A percentile compares a stretch with the other conserved stretches of the same genome.
These are phyloP conservation scores for Proliferodiscus dingleyae DNA, from an alignment of 2,329 filamentous ascomycete genomes.

Conservation along the genomic window DNA sequence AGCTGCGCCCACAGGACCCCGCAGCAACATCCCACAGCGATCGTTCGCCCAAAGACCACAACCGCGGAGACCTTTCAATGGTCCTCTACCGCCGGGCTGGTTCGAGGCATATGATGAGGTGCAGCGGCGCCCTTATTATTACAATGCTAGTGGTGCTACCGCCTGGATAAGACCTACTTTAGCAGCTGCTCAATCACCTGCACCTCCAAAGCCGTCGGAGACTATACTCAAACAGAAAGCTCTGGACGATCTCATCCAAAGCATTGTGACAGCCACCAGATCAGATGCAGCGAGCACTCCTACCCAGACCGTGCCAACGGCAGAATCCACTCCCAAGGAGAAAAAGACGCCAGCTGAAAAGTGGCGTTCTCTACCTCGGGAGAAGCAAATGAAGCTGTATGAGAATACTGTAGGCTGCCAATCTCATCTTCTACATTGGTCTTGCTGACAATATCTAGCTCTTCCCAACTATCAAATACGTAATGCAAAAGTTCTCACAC, in stretches of 20 bases:
- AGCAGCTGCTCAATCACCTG: constrained; percentile 55
- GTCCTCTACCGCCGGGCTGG: constrained; percentile 69
- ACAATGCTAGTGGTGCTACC: constrained; percentile 69
- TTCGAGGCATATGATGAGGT: constrained; percentile 66
- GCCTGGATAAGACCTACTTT: constrained; percentile 77
- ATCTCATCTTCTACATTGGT: not conserved
- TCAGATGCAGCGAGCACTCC: constrained; percentile 37
- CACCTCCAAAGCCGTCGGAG: constrained; percentile 48
- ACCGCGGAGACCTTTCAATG: constrained; percentile 50
- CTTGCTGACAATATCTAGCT: constrained; percentile 48
- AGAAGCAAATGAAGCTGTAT: constrained; percentile 94
- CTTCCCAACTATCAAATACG: constrained; percentile 77
- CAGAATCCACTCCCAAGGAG: constrained; percentile 46
- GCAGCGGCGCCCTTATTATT: constrained; percentile 79
- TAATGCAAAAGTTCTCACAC: constrained; percentile 81
- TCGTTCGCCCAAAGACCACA: constrained; percentile 48
- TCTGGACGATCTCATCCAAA: constrained; percentile 80
- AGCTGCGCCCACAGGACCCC: constrained; percentile 45
- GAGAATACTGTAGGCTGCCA: constrained; percentile 73
- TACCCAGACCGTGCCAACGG: constrained; percentile 57
- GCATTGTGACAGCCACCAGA: constrained; percentile 64
- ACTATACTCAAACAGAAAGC: constrained; percentile 55
- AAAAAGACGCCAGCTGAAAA: constrained; percentile 62
- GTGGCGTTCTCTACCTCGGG: constrained; percentile 63
- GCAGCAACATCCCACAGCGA: constrained; percentile 47